Conservation (phyloP, 2,329 filamentous ascomycete genomes). For the Beauveria pseudobassiana region DNA sequence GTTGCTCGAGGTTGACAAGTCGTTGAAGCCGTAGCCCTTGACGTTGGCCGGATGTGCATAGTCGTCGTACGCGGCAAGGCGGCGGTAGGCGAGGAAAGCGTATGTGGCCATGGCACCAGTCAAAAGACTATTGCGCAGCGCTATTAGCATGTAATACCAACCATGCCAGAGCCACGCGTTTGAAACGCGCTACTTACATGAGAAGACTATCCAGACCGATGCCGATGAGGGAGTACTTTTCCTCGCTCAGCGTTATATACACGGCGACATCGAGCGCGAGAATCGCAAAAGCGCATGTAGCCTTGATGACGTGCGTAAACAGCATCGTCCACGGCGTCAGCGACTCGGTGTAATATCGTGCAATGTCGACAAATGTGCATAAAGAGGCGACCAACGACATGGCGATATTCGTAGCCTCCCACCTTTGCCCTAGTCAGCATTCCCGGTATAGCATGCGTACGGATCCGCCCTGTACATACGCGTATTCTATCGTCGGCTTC, state of each 20-base stretch:
- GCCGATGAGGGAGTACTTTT: conserved; percentile 40
- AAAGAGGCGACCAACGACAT: conserved; percentile 40
- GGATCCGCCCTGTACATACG: conserved; percentile 34
- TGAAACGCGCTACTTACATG: conserved; percentile 31
- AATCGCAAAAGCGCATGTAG: conserved; percentile 37
- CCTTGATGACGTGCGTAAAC: conserved; percentile 42
- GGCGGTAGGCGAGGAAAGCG: conserved; percentile 38
- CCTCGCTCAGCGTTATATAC: conserved; percentile 37
- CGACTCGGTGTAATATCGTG: conserved; percentile 38
- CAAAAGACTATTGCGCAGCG: conserved; percentile 27
- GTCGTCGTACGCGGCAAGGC: conserved; percentile 41
- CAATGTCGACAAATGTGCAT: conserved; percentile 40
- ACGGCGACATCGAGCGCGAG: conserved; percentile 45
- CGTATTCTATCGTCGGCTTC: conserved; percentile 39
- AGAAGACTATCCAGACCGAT: conserved; percentile 40
- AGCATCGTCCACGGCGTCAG: conserved; percentile 49
- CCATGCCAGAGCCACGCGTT: too few relatives aligned
- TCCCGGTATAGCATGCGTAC: background rate
- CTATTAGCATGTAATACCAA: background rate
- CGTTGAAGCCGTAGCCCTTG: conserved; percentile 40
- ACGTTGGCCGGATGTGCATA: conserved; percentile 42
- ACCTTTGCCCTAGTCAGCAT: conserved; percentile 27
- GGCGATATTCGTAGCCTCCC: conserved; percentile 45
- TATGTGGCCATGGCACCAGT: conserved; percentile 39
- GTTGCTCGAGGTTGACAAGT: conserved; percentile 22